Percentiles rank a stretch among this genome's conserved stretches.
phyloP scores from a whole-genome alignment of 2,329 filamentous ascomycete species.

The Nothomitra cinnamomea region DNA sequence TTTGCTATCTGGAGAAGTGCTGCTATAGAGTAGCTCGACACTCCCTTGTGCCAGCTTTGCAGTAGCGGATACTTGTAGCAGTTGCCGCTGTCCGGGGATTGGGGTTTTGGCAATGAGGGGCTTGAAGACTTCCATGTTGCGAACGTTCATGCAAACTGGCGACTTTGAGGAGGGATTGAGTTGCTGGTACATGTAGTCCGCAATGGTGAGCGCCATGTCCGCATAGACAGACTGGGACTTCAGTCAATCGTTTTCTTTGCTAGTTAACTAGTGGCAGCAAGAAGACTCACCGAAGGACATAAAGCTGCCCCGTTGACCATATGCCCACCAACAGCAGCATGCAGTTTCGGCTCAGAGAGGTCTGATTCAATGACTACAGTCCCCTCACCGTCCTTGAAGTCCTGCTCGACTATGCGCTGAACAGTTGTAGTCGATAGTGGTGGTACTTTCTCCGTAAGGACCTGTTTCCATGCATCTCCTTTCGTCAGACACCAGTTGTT shows the following conservation, averaged over 20 bases:
- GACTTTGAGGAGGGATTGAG: constrained; percentile 9
- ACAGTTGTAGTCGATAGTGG: constrained; percentile 18
- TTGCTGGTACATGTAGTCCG: constrained; percentile 14
- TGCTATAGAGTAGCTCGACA: constrained; percentile 7
- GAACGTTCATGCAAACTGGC: constrained; percentile 21
- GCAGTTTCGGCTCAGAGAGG: constrained; percentile 23
- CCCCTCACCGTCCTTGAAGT: constrained; percentile 13
- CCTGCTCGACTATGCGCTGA: constrained; percentile 23
- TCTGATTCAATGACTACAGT: constrained; percentile 23
- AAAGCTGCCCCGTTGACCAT: constrained; percentile 26
- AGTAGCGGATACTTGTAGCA: constrained; percentile 4
- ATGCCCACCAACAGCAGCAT: constrained; percentile 25
- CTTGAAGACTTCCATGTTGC: constrained; percentile 22
- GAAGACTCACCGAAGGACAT: constrained; percentile 26
- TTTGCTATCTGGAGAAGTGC: constrained; percentile 9
- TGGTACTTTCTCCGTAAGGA: constrained; percentile 4
- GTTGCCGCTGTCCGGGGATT: background rate
- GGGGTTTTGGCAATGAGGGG: constrained; percentile 11
- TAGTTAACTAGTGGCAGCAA: background rate
- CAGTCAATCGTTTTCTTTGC: too few relatives aligned
- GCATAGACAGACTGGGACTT: constrained; percentile 16
- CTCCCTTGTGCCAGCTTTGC: background rate
- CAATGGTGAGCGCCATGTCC: constrained; percentile 20
- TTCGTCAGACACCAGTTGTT: constrained; percentile 9
- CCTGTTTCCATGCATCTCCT: constrained; percentile 7